These are phyloP conservation scores for Aphelidium insulamus DNA, from an alignment of 371 early-diverging fungal species.

Conservation along the genomic window DNA sequence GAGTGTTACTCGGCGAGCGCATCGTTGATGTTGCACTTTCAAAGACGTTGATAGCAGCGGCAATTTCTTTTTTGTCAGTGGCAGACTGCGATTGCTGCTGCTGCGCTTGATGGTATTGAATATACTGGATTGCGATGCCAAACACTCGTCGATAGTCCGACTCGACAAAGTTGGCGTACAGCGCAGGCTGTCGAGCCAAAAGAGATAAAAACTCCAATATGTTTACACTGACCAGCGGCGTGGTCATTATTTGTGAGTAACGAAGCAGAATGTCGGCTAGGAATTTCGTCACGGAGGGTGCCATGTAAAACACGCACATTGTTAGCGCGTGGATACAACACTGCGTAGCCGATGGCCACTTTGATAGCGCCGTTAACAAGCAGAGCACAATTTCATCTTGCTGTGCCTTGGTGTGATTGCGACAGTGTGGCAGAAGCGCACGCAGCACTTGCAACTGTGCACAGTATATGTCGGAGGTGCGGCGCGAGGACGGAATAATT, in stretches of 20 bases:
- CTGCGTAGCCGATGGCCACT: constrained; percentile 43
- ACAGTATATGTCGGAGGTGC: no score
- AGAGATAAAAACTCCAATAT: constrained; percentile 74
- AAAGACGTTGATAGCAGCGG: neutral
- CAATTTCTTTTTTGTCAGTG: neutral
- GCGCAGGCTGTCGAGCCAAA: constrained; percentile 49
- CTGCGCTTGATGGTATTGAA: constrained; percentile 22
- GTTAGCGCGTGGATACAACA: constrained; percentile 62
- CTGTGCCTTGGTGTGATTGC: constrained; percentile 28
- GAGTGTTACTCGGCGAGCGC: neutral
- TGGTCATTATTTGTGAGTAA: constrained; percentile 63
- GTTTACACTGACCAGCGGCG: constrained; percentile 51
- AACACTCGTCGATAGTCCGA: constrained; percentile 69
- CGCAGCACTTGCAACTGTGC: no score
- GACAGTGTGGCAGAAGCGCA: no score
- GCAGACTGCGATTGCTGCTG: constrained; percentile 1
- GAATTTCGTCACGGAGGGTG: constrained; percentile 44
- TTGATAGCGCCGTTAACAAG: constrained; percentile 50
- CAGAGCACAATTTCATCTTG: constrained; percentile 50
- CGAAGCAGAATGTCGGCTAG: constrained; percentile 43
- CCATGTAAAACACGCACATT: constrained; percentile 60
- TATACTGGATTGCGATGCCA: constrained; percentile 73
- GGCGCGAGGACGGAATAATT: no score
- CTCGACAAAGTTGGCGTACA: constrained; percentile 62
- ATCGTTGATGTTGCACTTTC: neutral